Base-by-base conservation (phyloP, 1,139 yeast genomes). In the Spencermartinsiella ligniputridi region DNA sequence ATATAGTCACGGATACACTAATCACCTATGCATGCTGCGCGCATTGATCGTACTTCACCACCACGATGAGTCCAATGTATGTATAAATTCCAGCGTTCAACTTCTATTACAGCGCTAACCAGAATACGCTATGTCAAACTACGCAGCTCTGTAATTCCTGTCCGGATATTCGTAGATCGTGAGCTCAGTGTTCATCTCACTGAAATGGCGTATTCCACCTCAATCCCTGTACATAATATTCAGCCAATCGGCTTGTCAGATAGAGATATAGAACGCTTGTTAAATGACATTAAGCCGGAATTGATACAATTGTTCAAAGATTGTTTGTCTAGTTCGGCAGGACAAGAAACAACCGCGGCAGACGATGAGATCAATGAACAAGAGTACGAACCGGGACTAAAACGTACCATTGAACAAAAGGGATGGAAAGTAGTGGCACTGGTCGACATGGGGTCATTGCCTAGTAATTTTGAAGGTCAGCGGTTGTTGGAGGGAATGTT, bases 11-110 rank as follows among this genome's bases (percentile, higher is more conserved):
- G n/a, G n/a, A n/a, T n/a, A n/a, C n/a, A n/a, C n/a, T n/a, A n/a
- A n/a, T n/a, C n/a, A n/a, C n/a, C n/a, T n/a, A n/a, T n/a, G n/a
- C n/a, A n/a, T n/a, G n/a, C n/a, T n/a, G n/a, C n/a, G n/a, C n/a
- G n/a, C n/a, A n/a, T n/a, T n/a, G n/a, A n/a, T n/a, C n/a, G 9
- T 22, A 22, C 25, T 22, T 22, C 25, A 22, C 25, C 25, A 22
- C 25, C 11, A 22, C 11, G 27, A 45, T 45, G 48, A 43, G 45
- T 9, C 48, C 48, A 16, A 38, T 45, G 48, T 42, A 39, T 18
- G 48, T 35, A 17, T 8, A 27, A 5, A 19, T 15, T n/a, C n/a
- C n/a, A n/a, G n/a, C n/a, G n/a, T n/a, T n/a, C n/a, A n/a, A n/a
- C n/a, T 29, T 18, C 17, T 15, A 17, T 24, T 35, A 19, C 37